These are phyloP conservation scores for Macrophomina tecta DNA, from an alignment of 2,329 filamentous ascomycete species.

Conservation along the genomic window DNA sequence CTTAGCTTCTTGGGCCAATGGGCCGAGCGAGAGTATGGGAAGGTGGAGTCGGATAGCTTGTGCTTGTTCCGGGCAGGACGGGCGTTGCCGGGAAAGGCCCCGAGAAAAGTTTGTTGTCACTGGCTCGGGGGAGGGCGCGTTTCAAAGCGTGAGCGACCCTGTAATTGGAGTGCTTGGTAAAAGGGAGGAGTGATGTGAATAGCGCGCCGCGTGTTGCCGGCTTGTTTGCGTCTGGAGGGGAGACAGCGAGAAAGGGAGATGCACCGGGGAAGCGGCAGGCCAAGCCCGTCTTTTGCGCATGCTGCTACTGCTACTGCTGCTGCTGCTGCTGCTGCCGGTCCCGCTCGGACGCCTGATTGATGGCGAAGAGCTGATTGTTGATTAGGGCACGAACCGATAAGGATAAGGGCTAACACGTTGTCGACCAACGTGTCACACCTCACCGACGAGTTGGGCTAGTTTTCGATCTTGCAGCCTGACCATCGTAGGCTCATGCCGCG, in stretches of 20 bases:
- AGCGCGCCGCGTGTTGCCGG: constrained; percentile 11
- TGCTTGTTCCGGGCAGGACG: too few species aligned
- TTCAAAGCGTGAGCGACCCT: too few species aligned
- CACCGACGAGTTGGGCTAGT: background rate
- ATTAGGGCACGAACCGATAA: constrained; percentile 22
- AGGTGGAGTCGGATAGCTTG: too few species aligned
- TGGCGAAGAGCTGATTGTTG: background rate
- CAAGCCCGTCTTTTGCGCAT: background rate
- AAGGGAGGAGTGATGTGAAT: background rate
- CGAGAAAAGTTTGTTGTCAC: too few species aligned
- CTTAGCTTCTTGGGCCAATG: too few species aligned
- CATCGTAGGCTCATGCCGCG: background rate
- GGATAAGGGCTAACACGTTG: constrained; percentile 1
- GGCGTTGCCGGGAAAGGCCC: too few species aligned
- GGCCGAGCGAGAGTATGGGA: too few species aligned
- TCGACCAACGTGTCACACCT: constrained; percentile 4
- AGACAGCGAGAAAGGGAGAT: background rate
- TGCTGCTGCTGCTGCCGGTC: too few species aligned
- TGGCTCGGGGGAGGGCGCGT: too few species aligned
- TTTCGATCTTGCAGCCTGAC: background rate
- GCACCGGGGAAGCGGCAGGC: constrained; percentile 24
- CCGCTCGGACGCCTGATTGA: too few species aligned
- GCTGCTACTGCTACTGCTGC: too few species aligned
- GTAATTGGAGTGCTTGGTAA: too few species aligned
- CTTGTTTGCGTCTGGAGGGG: constrained; percentile 19